Evolutionary conservation across 306 rosid genomes (phyloP).

Genomic region (Gleditsia sinensis): DNA sequence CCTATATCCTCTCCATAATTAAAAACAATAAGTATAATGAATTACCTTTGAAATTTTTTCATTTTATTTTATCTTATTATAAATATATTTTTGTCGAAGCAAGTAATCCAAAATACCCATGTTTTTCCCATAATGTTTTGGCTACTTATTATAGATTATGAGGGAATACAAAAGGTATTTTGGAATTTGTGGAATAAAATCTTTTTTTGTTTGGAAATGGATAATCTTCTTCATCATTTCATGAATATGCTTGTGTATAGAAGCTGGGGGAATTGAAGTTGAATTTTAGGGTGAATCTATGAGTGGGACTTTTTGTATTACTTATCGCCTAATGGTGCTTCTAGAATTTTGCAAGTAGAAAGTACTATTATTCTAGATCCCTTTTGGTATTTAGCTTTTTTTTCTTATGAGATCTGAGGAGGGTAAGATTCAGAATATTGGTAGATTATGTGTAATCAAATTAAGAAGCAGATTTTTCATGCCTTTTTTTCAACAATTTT

Average conservation of each 20-base stretch:
- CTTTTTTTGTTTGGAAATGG: constrained; percentile 31
- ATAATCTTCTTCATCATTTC: constrained; percentile 16
- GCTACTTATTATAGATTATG: constrained; percentile 29
- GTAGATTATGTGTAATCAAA: constrained; percentile 34
- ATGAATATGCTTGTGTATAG: constrained; percentile 43
- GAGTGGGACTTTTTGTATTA: constrained; percentile 19
- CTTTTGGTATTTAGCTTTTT: constrained; percentile 12
- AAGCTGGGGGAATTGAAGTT: constrained; percentile 30
- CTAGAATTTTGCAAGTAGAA: constrained; percentile 25
- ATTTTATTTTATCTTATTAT: neutral
- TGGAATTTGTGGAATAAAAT: constrained; percentile 40
- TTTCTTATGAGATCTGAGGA: constrained; percentile 23
- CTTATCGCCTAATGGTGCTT: neutral
- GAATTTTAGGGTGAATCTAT: constrained; percentile 20
- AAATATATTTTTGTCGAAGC: constrained; percentile 29
- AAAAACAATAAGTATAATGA: too few species aligned
- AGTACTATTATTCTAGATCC: constrained; percentile 22
- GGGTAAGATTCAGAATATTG: constrained; percentile 29
- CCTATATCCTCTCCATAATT: constrained; percentile 99
- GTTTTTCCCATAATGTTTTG: constrained; percentile 62
- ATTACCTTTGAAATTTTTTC: neutral
- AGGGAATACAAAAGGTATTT: constrained; percentile 90
- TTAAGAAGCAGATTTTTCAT: constrained; percentile 2
- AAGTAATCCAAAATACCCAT: constrained; percentile 70
- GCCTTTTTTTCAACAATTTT: too few species aligned